These are phyloP conservation scores for Cutaneotrichosporon cavernicola DNA, from an alignment of 1,284 basidiomycete species.

Conservation along the genomic window DNA sequence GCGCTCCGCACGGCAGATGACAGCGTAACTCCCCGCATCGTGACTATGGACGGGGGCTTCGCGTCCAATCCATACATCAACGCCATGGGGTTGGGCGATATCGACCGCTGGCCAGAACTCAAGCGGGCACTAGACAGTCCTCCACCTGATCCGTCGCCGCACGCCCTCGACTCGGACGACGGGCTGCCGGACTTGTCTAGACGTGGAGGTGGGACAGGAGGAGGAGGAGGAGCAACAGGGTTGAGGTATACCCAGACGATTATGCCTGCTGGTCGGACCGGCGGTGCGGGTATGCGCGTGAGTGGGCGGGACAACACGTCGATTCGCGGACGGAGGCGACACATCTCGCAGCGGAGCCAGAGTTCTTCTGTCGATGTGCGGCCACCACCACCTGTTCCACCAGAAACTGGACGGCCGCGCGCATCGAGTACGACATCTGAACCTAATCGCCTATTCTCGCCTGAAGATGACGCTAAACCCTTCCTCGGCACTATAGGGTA, in stretches of 20 bases:
- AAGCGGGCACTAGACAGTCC: slow-evolving; percentile 54
- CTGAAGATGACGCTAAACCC: slow-evolving; percentile 27
- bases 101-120: slow-evolving; percentile 79
- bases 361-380: slow-evolving; percentile 4
- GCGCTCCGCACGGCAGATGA: slow-evolving; percentile 86
- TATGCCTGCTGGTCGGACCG: slow-evolving; percentile 63
- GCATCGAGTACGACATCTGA: neutral
- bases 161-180: slow-evolving; percentile 16
- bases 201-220: slow-evolving; percentile 19
- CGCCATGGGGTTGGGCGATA: slow-evolving; percentile 72
- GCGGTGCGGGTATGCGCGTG: slow-evolving; percentile 68
- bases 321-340: slow-evolving; percentile 13
- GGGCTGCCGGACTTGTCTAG: slow-evolving; percentile 24
- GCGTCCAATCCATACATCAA: slow-evolving; percentile 75
- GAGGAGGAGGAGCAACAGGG: slow-evolving; percentile 54
- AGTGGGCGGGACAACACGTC: slow-evolving; percentile 5
- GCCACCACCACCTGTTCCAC: neutral
- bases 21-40: slow-evolving; percentile 72
- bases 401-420: slow-evolving; percentile 30
- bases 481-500: slow-evolving; percentile 57
- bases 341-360: neutral
- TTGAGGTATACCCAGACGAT: slow-evolving; percentile 84
- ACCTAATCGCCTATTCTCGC: neutral
- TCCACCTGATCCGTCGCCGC: slow-evolving; percentile 59
- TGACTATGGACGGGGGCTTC: slow-evolving; percentile 65